phyloP scores from a whole-genome alignment of 768 basidiomycete species.

The Phylloporus rhodoxanthus region DNA sequence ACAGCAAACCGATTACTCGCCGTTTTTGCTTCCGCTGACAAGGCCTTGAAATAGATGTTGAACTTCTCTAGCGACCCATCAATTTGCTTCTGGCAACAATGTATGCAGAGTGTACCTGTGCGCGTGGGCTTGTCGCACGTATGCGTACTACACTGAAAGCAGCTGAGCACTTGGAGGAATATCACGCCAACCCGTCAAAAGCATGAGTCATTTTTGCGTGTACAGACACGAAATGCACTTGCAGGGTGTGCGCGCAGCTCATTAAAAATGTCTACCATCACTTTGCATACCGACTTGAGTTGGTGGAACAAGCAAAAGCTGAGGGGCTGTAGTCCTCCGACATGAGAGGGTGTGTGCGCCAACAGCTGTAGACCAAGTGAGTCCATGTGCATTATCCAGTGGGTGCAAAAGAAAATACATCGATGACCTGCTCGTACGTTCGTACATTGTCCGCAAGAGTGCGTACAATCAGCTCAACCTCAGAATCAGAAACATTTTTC shows the following conservation, averaged over 20 bases:
- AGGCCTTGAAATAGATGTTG: background rate
- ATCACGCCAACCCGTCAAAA: slow-evolving; percentile 63
- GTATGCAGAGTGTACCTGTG: slow-evolving; percentile 11
- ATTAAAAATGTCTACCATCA: slow-evolving; percentile 79
- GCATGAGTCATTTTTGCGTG: background rate
- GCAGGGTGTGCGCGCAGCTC: slow-evolving; percentile 74
- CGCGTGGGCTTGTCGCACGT: slow-evolving; percentile 74
- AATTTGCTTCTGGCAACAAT: background rate
- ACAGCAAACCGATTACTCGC: too few relatives aligned
- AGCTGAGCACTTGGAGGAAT: slow-evolving; percentile 74
- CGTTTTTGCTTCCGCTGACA: background rate
- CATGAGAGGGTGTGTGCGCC: slow-evolving; percentile 65
- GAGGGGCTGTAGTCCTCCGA: slow-evolving; percentile 78
- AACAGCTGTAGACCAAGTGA: slow-evolving; percentile 54
- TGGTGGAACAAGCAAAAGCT: slow-evolving; percentile 92
- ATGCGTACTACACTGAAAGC: slow-evolving; percentile 87
- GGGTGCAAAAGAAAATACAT: slow-evolving; percentile 45
- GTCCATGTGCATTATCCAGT: too few relatives aligned
- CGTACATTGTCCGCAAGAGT: slow-evolving; percentile 65
- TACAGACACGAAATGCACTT: slow-evolving; percentile 22
- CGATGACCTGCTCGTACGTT: slow-evolving; percentile 83
- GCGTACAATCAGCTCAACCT: slow-evolving; percentile 70
- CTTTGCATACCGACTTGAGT: slow-evolving; percentile 64
- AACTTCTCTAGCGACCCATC: background rate
- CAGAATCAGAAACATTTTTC: slow-evolving; percentile 64